phyloP scores from a whole-genome alignment of 495 filamentous ascomycete genomes.

The Parachaetomium inaequale region DNA sequence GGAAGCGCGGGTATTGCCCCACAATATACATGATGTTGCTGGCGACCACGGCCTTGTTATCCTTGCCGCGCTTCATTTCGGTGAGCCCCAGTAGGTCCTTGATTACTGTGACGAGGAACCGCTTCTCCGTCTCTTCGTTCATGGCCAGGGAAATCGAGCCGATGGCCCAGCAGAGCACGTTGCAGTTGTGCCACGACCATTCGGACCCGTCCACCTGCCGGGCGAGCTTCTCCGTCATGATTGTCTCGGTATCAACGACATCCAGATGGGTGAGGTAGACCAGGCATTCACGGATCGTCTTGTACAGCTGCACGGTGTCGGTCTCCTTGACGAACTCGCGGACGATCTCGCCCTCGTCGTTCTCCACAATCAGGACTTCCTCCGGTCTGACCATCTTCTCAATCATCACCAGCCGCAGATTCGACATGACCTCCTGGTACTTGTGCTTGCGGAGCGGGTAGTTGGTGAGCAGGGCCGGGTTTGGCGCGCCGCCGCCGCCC shows the following conservation, averaged over 20 bases:
- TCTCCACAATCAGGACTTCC: conserved; percentile 98
- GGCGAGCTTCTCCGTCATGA: conserved; percentile 97
- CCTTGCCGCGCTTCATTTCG: conserved; percentile 98
- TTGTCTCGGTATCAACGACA: conserved; percentile 93
- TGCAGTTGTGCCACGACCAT: conserved; percentile 99
- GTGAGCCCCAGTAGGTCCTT: conserved; percentile 98
- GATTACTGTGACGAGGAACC: conserved; percentile 96
- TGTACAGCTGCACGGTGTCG: conserved; percentile 98
- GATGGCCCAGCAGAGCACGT: conserved; percentile 98
- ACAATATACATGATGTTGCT: conserved; percentile 99
- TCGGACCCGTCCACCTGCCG: conserved; percentile 91
- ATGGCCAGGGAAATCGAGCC: conserved; percentile 97
- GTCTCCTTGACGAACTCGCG: conserved; percentile 98
- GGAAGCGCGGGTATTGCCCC: conserved; percentile 94
- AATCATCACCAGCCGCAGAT: conserved; percentile 96
- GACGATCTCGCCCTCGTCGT: conserved; percentile 98
- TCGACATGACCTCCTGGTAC: conserved; percentile 88
- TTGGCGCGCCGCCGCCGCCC: conserved; percentile 73
- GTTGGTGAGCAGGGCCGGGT: conserved; percentile 74
- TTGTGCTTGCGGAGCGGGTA: conserved; percentile 96
- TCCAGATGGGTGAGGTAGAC: conserved; percentile 98
- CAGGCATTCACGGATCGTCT: conserved; percentile 94
- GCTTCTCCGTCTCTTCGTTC: conserved; percentile 99
- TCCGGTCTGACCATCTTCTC: conserved; percentile 99
- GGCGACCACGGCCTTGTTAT: conserved; percentile 98